A percentile compares a stretch with the other conserved stretches of the same genome.
phyloP scores from a whole-genome alignment of 1,139 yeast species.

The Pichia sp. region DNA sequence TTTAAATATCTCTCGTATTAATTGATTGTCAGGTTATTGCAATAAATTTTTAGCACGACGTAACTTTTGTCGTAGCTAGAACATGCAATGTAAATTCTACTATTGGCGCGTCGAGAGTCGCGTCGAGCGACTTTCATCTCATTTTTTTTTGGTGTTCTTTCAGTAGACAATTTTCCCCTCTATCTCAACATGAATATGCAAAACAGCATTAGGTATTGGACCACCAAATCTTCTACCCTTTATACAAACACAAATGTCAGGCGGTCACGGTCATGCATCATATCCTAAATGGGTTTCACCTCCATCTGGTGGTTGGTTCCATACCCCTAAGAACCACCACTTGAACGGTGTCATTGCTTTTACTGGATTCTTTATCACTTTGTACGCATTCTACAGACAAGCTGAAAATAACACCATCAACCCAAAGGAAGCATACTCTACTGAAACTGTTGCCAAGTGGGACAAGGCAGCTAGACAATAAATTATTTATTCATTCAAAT shows the following conservation, averaged over 20 bases:
- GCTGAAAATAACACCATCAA: conserved; percentile 22
- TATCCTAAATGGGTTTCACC: conserved; percentile 26
- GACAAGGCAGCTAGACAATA: conserved; percentile 21
- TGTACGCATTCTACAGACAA: conserved; percentile 20
- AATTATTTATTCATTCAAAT: too few relatives aligned
- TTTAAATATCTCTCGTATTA: too few relatives aligned
- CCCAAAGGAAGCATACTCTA: conserved; percentile 21
- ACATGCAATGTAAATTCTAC: too few relatives aligned
- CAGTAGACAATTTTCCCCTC: too few relatives aligned
- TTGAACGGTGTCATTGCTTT: conserved; percentile 24
- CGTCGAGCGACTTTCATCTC: too few relatives aligned
- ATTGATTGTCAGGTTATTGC: too few relatives aligned
- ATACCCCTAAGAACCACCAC: conserved; percentile 26
- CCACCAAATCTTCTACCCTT: neutral
- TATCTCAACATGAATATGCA: too few relatives aligned
- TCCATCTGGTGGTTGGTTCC: conserved; percentile 29
- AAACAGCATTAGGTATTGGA: too few relatives aligned
- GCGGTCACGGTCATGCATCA: conserved; percentile 11
- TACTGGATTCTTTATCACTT: conserved; percentile 18
- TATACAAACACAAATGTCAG: conserved; percentile 7
- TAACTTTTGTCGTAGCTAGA: too few relatives aligned
- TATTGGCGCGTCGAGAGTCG: too few relatives aligned
- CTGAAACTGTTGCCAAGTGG: conserved; percentile 25
- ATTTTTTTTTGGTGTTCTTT: too few relatives aligned
- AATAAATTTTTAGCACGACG: too few relatives aligned